phyloP scores from a whole-genome alignment of 192 early-diverging fungal species.

The Haplosporangium gracile region DNA sequence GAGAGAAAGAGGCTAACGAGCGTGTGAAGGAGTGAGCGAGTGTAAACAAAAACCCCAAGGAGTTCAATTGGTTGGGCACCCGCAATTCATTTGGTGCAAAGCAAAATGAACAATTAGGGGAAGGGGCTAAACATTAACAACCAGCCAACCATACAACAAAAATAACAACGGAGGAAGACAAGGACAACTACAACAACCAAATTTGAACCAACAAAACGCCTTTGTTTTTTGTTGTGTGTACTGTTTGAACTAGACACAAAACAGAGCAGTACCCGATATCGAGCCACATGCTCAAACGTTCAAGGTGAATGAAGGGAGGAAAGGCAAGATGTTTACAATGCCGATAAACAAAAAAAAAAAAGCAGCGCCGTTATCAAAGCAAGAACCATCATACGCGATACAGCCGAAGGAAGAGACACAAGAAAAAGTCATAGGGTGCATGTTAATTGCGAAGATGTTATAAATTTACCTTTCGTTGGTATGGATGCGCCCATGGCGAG shows the following conservation, averaged over 20 bases:
- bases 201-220: neutral
- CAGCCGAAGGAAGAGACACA: neutral
- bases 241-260: neutral
- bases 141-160: neutral
- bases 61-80: neutral
- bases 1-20: neutral
- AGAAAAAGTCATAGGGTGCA: neutral
- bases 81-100: neutral
- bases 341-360: neutral
- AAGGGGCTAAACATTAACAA: neutral
- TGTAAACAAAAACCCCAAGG: neutral
- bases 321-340: neutral
- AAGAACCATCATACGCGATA: no score
- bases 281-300: neutral
- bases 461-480: slow-evolving; percentile 74
- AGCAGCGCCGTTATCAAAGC: neutral
- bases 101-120: no score
- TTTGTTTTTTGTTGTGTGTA: neutral
- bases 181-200: neutral
- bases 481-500: slow-evolving; percentile 84
- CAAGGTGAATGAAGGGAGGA: neutral
- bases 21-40: neutral
- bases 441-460: neutral
- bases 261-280: neutral
- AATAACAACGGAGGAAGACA: neutral